Base-by-base conservation (phyloP, 176 grass and related monocot species). In the Zoysia pacifica region DNA sequence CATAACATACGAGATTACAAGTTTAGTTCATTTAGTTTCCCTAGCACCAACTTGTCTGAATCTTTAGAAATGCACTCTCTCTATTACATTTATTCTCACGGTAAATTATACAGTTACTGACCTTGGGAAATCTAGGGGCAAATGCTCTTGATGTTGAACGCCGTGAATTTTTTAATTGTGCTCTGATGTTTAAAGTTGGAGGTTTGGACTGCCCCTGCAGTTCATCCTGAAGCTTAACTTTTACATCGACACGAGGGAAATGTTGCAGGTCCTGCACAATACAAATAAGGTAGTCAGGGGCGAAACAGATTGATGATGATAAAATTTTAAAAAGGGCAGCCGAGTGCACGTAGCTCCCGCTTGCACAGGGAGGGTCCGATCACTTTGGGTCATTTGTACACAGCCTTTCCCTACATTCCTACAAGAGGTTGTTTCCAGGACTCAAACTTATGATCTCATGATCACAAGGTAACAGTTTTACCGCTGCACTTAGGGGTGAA, bases 91-190 rank as follows among this genome's bases (percentile, higher is more conserved):
- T 76, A 70, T 77, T 82, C 11, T 39, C 65, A 70, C 13, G 16
- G 20, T 41, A 77, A 72, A 55, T 73, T 77, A 71, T 79, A 72
- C 53, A 69, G 78, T 50, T 62, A 77, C 83, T 85, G 52, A 97
- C 94, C 92, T 94, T 98, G 11, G 91, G 95, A 73, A 92, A 98
- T 89, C 90, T 82, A 83, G 92, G 86, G 49, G 86, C 82, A 89
- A 98, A 98, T 74, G 92, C 88, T 86, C 95, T 90, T 63, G 80
- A 86, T 76, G 75, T 82, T 62, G 85, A 91, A 37, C 83, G 77
- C 41, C 84, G 84, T n/a, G 66, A 83, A 78, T 92, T 92, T 72
- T 49, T 91, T 67, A 93, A 87, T 64, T 94, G 85, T 73, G 93
- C 73, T 73, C 84, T 92, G 69, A 98, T 91, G 76, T 81, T 94